These are phyloP conservation scores for Pleurostoma richardsiae DNA, from an alignment of 2,329 filamentous ascomycete genomes.

Conservation along the genomic window DNA sequence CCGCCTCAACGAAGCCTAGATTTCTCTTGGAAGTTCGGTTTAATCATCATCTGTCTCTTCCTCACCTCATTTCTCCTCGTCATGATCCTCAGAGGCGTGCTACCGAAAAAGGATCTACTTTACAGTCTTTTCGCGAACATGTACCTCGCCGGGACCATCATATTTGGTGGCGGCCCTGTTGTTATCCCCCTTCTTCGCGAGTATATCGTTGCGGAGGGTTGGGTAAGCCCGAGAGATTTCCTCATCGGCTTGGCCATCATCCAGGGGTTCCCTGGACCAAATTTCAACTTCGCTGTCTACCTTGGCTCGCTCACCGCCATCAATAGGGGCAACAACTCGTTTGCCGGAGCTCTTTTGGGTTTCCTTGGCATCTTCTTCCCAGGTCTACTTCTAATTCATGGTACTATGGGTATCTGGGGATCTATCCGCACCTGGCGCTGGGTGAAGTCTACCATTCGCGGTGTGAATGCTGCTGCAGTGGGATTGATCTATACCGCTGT, in stretches of 20 bases:
- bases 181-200: slow-evolving; percentile 59
- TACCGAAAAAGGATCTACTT: slow-evolving; percentile 33
- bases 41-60: slow-evolving; percentile 39
- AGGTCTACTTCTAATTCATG: slow-evolving; percentile 42
- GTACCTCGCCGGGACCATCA: slow-evolving; percentile 68
- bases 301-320: slow-evolving; percentile 45
- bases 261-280: slow-evolving; percentile 56
- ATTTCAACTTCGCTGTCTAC: slow-evolving; percentile 50
- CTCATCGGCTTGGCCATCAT: slow-evolving; percentile 67
- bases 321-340: slow-evolving; percentile 26
- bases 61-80: slow-evolving; percentile 50
- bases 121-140: slow-evolving; percentile 66
- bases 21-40: slow-evolving; percentile 34
- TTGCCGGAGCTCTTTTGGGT: slow-evolving; percentile 44
- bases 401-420: slow-evolving; percentile 51
- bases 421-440: slow-evolving; percentile 40
- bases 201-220: slow-evolving; percentile 61
- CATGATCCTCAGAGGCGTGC: slow-evolving; percentile 43
- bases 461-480: slow-evolving; percentile 55
- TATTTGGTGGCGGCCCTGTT: slow-evolving; percentile 60
- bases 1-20: background rate
- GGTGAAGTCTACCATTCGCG: slow-evolving; percentile 34
- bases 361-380: slow-evolving; percentile 49
- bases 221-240: slow-evolving; percentile 67
- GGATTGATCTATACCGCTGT: slow-evolving; percentile 61